A percentile compares a stretch with the other conserved stretches of the same genome.
Evolutionary conservation across 2,329 filamentous ascomycete species (phyloP).

Genomic region (Cordyceps militaris): DNA sequence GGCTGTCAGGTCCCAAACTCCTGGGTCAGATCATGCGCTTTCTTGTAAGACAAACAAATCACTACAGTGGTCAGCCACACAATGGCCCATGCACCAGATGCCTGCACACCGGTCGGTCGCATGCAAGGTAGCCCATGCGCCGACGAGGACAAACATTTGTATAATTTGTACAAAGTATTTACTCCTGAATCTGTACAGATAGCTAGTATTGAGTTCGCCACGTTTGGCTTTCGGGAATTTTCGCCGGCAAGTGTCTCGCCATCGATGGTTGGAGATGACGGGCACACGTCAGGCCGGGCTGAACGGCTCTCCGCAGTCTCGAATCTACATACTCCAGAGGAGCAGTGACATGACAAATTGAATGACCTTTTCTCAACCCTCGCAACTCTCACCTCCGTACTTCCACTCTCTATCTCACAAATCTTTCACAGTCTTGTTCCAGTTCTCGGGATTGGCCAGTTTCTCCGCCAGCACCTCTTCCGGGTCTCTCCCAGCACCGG

Average conservation of each 20-base stretch:
- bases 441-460: background rate
- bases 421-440: constrained; percentile 8
- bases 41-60: background rate
- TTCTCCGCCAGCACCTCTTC: background rate
- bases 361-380: too few species aligned
- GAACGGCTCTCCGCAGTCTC: too few species aligned
- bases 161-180: background rate
- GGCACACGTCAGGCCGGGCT: too few species aligned
- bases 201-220: too few species aligned
- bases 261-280: too few species aligned
- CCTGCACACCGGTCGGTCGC: constrained; percentile 1
- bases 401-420: background rate
- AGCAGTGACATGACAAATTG: too few species aligned
- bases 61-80: background rate
- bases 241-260: too few species aligned
- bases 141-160: background rate
- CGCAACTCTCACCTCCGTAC: too few species aligned
- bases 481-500: background rate
- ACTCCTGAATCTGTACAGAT: background rate
- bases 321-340: too few species aligned
- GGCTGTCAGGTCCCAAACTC: too few species aligned
- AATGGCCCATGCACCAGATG: background rate
- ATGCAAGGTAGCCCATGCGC: background rate
- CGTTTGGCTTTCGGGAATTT: too few species aligned
- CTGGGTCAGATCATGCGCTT: background rate